Evolutionary conservation across 2,329 filamentous ascomycete species (phyloP).

Genomic region (Pseudomassariella vexata): DNA sequence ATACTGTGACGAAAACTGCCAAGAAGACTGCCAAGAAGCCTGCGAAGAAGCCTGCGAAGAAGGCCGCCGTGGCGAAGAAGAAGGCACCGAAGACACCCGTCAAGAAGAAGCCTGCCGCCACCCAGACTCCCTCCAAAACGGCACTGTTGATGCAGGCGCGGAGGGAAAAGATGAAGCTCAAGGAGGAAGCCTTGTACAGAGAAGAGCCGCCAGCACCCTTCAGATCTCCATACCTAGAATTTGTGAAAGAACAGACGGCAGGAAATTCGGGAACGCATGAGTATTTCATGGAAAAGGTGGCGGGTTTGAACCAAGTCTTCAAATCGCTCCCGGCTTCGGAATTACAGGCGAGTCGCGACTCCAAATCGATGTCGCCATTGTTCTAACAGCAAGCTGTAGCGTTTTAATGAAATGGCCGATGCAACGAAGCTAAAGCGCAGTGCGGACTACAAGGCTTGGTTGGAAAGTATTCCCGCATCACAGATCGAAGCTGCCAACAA

Average conservation of each 20-base stretch:
- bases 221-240: slow-evolving; percentile 31
- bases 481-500: slow-evolving; percentile 40
- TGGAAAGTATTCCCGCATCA: slow-evolving; percentile 33
- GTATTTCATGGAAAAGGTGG: too few species aligned
- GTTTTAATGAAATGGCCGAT: slow-evolving; percentile 24
- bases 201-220: slow-evolving; percentile 30
- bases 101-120: slow-evolving; percentile 12
- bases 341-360: too few species aligned
- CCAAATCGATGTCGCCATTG: too few species aligned
- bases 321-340: too few species aligned
- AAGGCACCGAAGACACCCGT: too few species aligned
- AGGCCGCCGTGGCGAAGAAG: slow-evolving; percentile 12
- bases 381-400: too few species aligned
- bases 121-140: slow-evolving; percentile 18
- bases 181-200: slow-evolving; percentile 31
- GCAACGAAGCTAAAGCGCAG: slow-evolving; percentile 37
- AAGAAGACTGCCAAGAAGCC: slow-evolving; percentile 17
- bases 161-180: slow-evolving; percentile 20
- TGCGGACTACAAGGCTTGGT: slow-evolving; percentile 38
- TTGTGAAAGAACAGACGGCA: slow-evolving; percentile 13
- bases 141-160: too few species aligned
- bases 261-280: too few species aligned
- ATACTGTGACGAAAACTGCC: slow-evolving; percentile 19
- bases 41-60: slow-evolving; percentile 15
- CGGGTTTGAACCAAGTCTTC: too few species aligned